phyloP scores from a whole-genome alignment of 495 filamentous ascomycete species.

The Rhypophila decipiens region DNA sequence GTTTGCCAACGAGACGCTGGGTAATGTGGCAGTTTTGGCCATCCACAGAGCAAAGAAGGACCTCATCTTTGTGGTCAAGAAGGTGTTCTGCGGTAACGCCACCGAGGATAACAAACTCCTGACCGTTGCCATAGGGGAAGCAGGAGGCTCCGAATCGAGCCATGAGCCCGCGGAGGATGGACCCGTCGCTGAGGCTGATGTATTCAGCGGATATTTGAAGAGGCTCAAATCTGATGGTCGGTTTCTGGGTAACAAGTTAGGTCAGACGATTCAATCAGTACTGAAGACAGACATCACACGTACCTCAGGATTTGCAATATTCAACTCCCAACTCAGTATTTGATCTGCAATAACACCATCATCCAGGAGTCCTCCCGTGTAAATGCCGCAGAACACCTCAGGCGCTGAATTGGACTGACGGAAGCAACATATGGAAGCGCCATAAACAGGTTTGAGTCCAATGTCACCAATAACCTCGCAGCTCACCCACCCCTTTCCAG shows the following conservation, averaged over 20 bases:
- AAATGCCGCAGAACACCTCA: conserved; percentile 42
- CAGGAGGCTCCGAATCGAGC: conserved; percentile 26
- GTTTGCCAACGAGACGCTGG: not conserved
- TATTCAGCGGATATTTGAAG: not conserved
- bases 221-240: conserved; percentile 11
- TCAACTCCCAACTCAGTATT: conserved; percentile 45
- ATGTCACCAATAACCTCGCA: conserved; percentile 25
- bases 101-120: conserved; percentile 36
- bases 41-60: conserved; percentile 15
- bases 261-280: not conserved
- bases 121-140: conserved; percentile 3
- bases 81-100: conserved; percentile 39
- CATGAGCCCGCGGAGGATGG: conserved; percentile 8
- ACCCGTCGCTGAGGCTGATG: not conserved
- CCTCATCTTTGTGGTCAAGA: conserved; percentile 24
- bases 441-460: conserved; percentile 52
- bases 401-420: conserved; percentile 22
- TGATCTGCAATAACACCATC: conserved; percentile 55
- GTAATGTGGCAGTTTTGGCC: conserved; percentile 7
- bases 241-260: conserved; percentile 15
- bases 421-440: conserved; percentile 45
- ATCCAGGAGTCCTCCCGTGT: conserved; percentile 58
- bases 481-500: conserved; percentile 38
- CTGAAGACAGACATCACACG: not conserved
- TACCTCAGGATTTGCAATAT: conserved; percentile 16